Evolutionary conservation across 768 basidiomycete species (phyloP), one percentile per base, ranked within the genome.

Genomic region (Tricholoma terreum): DNA sequence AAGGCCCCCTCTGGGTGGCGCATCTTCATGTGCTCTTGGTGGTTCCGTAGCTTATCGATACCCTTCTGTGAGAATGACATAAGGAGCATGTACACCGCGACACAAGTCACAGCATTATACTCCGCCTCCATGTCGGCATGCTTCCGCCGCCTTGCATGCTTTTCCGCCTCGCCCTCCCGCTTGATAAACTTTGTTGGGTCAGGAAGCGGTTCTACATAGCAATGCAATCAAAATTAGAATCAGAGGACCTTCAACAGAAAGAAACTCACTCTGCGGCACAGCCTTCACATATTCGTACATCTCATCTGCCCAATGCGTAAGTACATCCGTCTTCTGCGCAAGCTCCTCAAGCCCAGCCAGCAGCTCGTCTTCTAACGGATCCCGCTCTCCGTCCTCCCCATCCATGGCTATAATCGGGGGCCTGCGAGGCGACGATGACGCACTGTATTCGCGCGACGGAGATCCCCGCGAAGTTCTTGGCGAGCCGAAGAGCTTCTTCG

Each of bases 11-110:
- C 86, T 0, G 90, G 86, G 68, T 87, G 79, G 22, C 84, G 79
- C 85, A 90, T 89, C 73, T 85, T 87, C 78, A 92, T 77, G 63
- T 90, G 88, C 64, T 91, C 90, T 68, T 92, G 87, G 68, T 86
- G 84, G 52, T 85, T 82, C 52, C 86, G 76, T 57, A 97, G 80
- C 67, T 83, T 84, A 67, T 94, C 86, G 58, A 97, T 94, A 27
- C 95, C 97, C 72, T 89, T 90, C 72, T 94, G 91, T 54, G 94
- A 86, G 73, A 98, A 98, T 2, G 86, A 84, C 85, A 98, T 90
- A 38, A 94, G 77, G 55, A 92, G 86, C 82, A 95, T 86, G 76
- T 94, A 96, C 56, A 95, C 80, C 36, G 92, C 88, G 27, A 95
- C 86, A 59, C 89, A 89, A 0, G 92, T 92, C 52, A 92, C 86